Evolutionary conservation across 176 grass and related monocot species (phyloP).

Genomic region (Oryza glumipatula): DNA sequence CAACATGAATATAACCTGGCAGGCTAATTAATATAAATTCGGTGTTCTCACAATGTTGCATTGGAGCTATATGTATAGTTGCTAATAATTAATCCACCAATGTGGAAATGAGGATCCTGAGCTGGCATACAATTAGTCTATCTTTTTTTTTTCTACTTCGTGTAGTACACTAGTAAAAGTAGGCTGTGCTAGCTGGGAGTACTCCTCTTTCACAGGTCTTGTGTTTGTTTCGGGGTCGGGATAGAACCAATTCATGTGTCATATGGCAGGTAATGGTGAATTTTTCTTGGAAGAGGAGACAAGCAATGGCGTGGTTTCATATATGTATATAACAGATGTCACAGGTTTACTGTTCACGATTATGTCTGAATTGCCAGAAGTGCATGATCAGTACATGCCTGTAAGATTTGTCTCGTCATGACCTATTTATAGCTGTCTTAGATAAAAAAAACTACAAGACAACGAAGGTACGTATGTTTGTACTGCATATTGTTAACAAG

Average conservation of each 20-base stretch:
- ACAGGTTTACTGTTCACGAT: slow-evolving; percentile 44
- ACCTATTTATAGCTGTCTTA: slow-evolving; percentile 29
- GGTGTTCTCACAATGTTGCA: neutral
- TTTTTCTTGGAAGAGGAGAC: slow-evolving; percentile 13
- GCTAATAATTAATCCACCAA: neutral
- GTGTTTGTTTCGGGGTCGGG: slow-evolving; percentile 12
- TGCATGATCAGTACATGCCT: slow-evolving; percentile 11
- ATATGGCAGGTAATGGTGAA: slow-evolving; percentile 2
- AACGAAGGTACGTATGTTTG: slow-evolving; percentile 21
- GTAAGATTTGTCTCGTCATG: slow-evolving; percentile 29
- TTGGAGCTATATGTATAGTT: slow-evolving; percentile 1
- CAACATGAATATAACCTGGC: neutral
- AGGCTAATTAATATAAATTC: neutral
- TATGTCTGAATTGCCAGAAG: slow-evolving; percentile 26
- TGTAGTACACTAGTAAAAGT: neutral
- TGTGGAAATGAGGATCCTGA: neutral
- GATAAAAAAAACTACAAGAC: slow-evolving; percentile 1
- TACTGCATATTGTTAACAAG: neutral
- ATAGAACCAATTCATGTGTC: slow-evolving; percentile 17
- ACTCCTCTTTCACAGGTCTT: neutral
- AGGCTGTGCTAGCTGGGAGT: neutral
- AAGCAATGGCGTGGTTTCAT: neutral
- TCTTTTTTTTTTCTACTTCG: neutral
- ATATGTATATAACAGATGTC: slow-evolving; percentile 25
- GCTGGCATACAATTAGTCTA: neutral